Conservation (phyloP, 192 early-diverging fungal genomes). For the Linnemannia exigua region DNA sequence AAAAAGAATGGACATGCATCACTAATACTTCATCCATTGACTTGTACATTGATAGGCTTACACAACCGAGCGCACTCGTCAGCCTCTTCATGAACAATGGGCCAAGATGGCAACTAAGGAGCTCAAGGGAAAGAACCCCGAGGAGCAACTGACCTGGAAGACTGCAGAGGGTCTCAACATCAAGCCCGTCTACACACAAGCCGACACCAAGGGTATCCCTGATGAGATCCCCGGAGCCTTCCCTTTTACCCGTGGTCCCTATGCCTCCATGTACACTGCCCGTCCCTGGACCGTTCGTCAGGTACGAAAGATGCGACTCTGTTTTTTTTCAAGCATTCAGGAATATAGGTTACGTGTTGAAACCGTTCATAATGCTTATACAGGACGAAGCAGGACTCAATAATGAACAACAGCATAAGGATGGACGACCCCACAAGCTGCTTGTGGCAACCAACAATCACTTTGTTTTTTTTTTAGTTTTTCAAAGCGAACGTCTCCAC, state of each 20-base stretch:
- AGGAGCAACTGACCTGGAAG: conserved; percentile 79
- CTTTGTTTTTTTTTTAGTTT: no score
- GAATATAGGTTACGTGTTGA: not conserved
- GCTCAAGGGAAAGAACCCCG: conserved; percentile 89
- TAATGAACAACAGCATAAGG: not conserved
- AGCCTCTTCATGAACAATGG: conserved; percentile 85
- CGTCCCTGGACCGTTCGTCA: conserved; percentile 91
- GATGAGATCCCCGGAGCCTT: conserved; percentile 88
- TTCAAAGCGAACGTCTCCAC: not conserved
- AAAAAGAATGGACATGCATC: no score
- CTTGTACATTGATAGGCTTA: conserved; percentile 26
- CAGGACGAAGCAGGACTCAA: not conserved
- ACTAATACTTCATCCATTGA: not conserved
- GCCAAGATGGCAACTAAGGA: conserved; percentile 81
- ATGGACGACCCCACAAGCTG: not conserved
- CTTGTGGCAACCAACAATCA: not conserved
- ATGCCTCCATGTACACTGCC: conserved; percentile 88
- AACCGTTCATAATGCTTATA: not conserved
- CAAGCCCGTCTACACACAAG: conserved; percentile 89
- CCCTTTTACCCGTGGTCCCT: conserved; percentile 89
- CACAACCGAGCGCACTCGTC: conserved; percentile 41
- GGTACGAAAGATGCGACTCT: conserved; percentile 44
- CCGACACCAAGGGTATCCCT: conserved; percentile 69
- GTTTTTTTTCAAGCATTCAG: not conserved
- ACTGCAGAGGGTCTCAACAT: conserved; percentile 88